Evolutionary conservation across 2,329 filamentous ascomycete genomes (phyloP).

Genomic region (Sphaerulina populicola): DNA sequence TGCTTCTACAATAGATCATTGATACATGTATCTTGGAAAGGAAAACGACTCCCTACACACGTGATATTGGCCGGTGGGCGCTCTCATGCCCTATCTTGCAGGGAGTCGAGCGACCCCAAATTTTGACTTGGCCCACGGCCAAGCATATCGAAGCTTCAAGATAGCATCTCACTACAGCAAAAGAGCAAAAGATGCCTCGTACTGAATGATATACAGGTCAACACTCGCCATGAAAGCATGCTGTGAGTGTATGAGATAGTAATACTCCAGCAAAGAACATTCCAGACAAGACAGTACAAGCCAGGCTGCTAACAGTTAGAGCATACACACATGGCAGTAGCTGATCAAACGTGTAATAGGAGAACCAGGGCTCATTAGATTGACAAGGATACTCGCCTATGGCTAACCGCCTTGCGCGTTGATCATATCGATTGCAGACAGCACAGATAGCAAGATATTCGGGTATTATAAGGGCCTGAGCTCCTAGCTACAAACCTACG

Average conservation of each 20-base stretch:
- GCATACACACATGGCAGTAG: background rate
- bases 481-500: background rate
- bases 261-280: background rate
- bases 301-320: background rate
- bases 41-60: background rate
- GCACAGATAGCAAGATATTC: background rate
- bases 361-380: too few relatives aligned
- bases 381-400: background rate
- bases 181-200: background rate
- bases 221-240: background rate
- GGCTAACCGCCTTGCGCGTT: background rate
- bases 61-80: slow-evolving; percentile 1
- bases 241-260: background rate
- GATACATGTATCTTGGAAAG: background rate
- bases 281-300: background rate
- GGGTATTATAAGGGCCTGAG: background rate
- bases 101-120: slow-evolving; percentile 1
- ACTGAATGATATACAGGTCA: background rate
- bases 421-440: background rate
- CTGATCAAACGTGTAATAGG: too few relatives aligned
- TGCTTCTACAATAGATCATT: background rate
- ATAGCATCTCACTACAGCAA: background rate
- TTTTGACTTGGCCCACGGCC: slow-evolving; percentile 2
- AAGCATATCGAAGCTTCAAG: background rate
- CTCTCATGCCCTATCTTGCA: slow-evolving; percentile 6